Evolutionary conservation across 139 green algal genomes (phyloP), one percentile per base, ranked within the genome.

Genomic region (Coccomyxa sp.): DNA sequence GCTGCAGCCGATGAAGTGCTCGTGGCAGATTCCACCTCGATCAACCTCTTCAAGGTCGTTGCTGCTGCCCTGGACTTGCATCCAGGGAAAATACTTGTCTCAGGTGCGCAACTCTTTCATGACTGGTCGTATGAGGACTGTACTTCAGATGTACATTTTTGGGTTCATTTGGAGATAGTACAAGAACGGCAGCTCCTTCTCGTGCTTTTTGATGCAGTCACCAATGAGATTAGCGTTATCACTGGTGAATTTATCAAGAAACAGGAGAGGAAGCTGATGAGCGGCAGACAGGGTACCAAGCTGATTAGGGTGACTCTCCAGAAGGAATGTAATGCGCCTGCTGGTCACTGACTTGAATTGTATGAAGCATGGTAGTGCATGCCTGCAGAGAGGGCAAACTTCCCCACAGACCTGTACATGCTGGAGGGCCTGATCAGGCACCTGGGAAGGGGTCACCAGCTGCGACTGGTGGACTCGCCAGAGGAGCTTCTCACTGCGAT

Each of bases 21-120:
- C 9, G 25, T 21, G n/a, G 25, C 27, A 23, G 78, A 82, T 51
- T 58, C 27, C 0, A 74, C 58, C 51, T 75, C 78, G 13, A 23
- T 82, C 16, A 82, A 82, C 58, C 57, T 82, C 12, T 82, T 75
- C 78, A 82, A 82, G 78, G n/a, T 74, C 13, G 58, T 82, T 14
- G 38, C 51, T 13, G 78, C 78, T 30, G 78, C 78, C 25, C 51
- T 82, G 21, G 51, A 75, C 18, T 23, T 82, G 58, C 78, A 57
- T 11, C 78, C 78, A 21, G 14, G 78, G 57, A 30, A 17, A 18
- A 82, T 74, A 3, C 75, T 82, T 45, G 27, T 82, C 13, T 80
- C 76, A 80, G 76, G 76, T 31, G 38, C 16, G 15, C 32, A 63
- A 1, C 0, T 16, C 59, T 16, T 63, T 17, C 30, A n/a, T 63